phyloP scores from a whole-genome alignment of 306 rosid species.

The Prunus mume region DNA sequence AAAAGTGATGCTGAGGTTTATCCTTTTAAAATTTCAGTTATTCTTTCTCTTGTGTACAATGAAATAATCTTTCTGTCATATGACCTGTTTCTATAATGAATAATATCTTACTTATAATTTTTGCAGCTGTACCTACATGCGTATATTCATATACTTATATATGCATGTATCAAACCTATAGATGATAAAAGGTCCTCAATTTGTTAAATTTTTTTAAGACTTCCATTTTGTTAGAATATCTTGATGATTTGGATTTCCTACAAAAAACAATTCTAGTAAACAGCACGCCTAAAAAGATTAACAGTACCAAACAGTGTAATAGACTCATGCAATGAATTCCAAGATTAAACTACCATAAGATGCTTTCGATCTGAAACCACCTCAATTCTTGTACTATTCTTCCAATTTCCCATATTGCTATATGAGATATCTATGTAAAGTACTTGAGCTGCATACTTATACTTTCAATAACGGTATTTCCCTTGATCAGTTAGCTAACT shows the following conservation, averaged over 20 bases:
- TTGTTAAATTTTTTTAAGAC: not conserved
- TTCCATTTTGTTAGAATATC: not conserved
- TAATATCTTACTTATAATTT: not conserved
- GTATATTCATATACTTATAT: not conserved
- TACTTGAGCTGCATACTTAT: not conserved
- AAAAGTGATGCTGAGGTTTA: constrained; percentile 60
- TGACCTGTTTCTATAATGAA: not conserved
- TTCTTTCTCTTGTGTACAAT: not conserved
- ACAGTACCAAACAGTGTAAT: not conserved
- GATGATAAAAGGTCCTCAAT: not conserved
- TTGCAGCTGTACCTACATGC: not conserved
- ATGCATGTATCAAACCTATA: not conserved
- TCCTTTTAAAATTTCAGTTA: not conserved
- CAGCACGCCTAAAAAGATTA: not conserved
- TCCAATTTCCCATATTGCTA: not conserved
- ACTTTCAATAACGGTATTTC: not conserved
- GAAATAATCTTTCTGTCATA: not conserved
- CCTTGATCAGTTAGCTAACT: not conserved
- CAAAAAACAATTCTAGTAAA: not conserved
- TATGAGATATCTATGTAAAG: not conserved
- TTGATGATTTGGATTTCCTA: not conserved
- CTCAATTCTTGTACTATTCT: not conserved
- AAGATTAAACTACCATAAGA: not conserved
- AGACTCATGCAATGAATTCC: not conserved
- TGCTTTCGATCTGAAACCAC: not conserved